Evolutionary conservation across 148 eudicot genomes (phyloP).

Genomic region (Simmondsia chinensis): DNA sequence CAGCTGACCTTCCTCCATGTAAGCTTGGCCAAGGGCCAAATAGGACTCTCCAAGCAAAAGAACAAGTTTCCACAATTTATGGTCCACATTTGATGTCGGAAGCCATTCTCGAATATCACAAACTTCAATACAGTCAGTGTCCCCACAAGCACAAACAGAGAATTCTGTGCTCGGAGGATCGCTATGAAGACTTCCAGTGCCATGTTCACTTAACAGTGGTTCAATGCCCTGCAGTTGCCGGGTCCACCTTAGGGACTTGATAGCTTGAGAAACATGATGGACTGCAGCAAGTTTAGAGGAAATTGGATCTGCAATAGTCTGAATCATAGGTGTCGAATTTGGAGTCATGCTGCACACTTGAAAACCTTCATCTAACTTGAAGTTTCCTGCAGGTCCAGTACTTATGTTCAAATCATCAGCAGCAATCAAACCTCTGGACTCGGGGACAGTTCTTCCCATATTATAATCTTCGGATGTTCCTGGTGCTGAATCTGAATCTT

Average conservation of each 20-base stretch:
- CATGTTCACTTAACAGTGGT: constrained; percentile 20
- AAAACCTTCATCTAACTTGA: constrained; percentile 14
- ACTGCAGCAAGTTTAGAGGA: constrained; percentile 84
- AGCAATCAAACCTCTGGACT: constrained; percentile 20
- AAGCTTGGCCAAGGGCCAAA: constrained; percentile 83
- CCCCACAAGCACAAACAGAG: constrained; percentile 95
- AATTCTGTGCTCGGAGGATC: constrained; percentile 22
- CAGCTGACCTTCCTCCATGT: constrained; percentile 63
- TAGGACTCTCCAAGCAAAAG: constrained; percentile 97
- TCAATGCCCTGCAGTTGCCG: constrained; percentile 51
- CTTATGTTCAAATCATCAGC: constrained; percentile 20
- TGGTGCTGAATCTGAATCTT: constrained; percentile 16
- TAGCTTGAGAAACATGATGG: constrained; percentile 97
- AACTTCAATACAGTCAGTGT: constrained; percentile 84
- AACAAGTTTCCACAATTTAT: constrained; percentile 88
- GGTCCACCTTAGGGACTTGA: constrained; percentile 86
- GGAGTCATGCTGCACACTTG: constrained; percentile 18
- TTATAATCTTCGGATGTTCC: constrained; percentile 24
- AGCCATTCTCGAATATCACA: constrained; percentile 95
- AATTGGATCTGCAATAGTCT: constrained; percentile 49
- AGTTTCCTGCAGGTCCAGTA: constrained; percentile 11
- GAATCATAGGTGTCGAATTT: constrained; percentile 26
- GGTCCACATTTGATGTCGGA: constrained; percentile 74
- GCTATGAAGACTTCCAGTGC: constrained; percentile 11
- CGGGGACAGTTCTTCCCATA: constrained; percentile 16